Evolutionary conservation across 192 early-diverging fungal genomes (phyloP).

Genomic region (Pilaira anomala): DNA sequence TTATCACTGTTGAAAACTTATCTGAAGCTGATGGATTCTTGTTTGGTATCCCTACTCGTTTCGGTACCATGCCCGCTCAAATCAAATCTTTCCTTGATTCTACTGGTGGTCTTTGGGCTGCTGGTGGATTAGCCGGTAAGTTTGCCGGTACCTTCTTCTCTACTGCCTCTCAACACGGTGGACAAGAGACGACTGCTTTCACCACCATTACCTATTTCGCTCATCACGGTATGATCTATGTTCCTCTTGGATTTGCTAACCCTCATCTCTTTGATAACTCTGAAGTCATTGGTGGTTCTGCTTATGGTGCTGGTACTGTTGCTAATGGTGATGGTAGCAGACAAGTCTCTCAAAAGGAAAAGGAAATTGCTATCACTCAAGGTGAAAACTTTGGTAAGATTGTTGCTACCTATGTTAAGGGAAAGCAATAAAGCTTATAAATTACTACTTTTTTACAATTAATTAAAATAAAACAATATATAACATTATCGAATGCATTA

Average conservation of each 20-base stretch:
- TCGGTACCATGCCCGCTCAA: conserved; percentile 71
- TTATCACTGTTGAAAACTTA: conserved; percentile 39
- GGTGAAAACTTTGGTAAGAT: conserved; percentile 59
- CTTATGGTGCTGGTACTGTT: conserved; percentile 28
- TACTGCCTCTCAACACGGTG: conserved; percentile 70
- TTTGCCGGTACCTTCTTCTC: conserved; percentile 72
- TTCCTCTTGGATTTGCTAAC: conserved; percentile 62
- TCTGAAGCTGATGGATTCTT: conserved; percentile 50
- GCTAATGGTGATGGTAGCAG: conserved; percentile 39
- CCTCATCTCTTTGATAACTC: conserved; percentile 46
- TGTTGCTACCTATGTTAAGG: conserved; percentile 26
- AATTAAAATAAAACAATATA: too few relatives aligned
- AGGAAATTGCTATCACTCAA: conserved; percentile 58
- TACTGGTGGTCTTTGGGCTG: conserved; percentile 37
- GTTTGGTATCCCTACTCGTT: conserved; percentile 66
- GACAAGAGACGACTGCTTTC: conserved; percentile 71
- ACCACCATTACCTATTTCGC: conserved; percentile 61
- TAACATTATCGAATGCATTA: too few relatives aligned
- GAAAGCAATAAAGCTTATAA: conserved; percentile 11
- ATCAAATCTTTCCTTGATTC: conserved; percentile 53
- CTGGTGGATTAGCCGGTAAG: conserved; percentile 63
- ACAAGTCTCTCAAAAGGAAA: conserved; percentile 60
- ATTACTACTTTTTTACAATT: not conserved
- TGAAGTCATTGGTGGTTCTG: conserved; percentile 21
- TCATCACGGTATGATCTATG: conserved; percentile 76